A percentile compares a stretch with the other conserved stretches of the same genome.
Evolutionary conservation across 495 filamentous ascomycete genomes (phyloP).

Genomic region (Aspergillus egyptiacus): DNA sequence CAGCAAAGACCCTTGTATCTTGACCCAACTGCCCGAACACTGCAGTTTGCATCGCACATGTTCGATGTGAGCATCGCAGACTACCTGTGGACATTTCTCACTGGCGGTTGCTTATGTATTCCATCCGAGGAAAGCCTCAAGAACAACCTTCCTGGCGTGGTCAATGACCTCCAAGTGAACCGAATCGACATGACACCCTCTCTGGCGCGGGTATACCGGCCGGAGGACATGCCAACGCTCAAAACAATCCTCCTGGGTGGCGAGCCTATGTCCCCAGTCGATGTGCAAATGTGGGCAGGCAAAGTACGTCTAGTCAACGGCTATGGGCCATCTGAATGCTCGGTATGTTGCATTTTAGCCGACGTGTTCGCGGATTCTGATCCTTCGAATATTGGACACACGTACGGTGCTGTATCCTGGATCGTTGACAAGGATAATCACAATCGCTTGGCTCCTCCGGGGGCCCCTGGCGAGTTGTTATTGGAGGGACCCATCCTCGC

Average conservation of each 20-base stretch:
- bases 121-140: slow-evolving; percentile 27
- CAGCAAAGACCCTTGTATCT: background rate
- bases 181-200: background rate
- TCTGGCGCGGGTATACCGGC: background rate
- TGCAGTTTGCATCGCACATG: slow-evolving; percentile 56
- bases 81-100: slow-evolving; percentile 45
- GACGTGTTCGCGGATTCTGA: too few relatives aligned
- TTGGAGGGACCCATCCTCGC: slow-evolving; percentile 34
- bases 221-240: background rate
- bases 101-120: slow-evolving; percentile 34
- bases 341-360: too few relatives aligned
- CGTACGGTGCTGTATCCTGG: too few relatives aligned
- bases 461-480: slow-evolving; percentile 41
- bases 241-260: background rate
- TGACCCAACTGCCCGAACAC: slow-evolving; percentile 30
- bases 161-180: slow-evolving; percentile 15
- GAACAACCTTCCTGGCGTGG: slow-evolving; percentile 18
- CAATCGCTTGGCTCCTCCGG: slow-evolving; percentile 38
- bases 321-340: background rate
- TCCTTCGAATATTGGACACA: too few relatives aligned
- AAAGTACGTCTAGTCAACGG: background rate
- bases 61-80: slow-evolving; percentile 53
- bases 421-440: too few relatives aligned
- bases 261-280: background rate
- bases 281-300: background rate